Evolutionary conservation across 2,329 filamentous ascomycete genomes (phyloP).

Genomic region (Mollisiaceae sp.): DNA sequence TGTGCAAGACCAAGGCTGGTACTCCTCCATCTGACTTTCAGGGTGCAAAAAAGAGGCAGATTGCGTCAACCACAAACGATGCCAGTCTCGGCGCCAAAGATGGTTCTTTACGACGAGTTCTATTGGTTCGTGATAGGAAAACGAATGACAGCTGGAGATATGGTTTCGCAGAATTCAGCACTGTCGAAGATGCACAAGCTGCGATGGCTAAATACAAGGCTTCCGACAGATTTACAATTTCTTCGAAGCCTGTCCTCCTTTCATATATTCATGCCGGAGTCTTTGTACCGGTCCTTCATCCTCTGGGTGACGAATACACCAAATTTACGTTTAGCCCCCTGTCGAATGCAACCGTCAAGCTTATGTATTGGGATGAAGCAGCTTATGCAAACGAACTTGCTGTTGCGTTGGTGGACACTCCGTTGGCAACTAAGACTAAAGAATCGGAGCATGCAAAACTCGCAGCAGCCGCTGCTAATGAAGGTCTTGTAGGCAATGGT

Average conservation of each 20-base stretch:
- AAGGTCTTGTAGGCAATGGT: constrained; percentile 42
- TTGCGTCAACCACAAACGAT: constrained; percentile 57
- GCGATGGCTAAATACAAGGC: constrained; percentile 75
- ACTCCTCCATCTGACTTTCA: constrained; percentile 44
- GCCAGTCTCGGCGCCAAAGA: constrained; percentile 67
- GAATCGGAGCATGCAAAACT: constrained; percentile 44
- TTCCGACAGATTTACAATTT: constrained; percentile 78
- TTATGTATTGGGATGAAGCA: constrained; percentile 78
- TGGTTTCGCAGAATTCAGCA: constrained; percentile 84
- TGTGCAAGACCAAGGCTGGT: constrained; percentile 63
- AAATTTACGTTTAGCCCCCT: constrained; percentile 72
- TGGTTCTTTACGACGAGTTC: constrained; percentile 76
- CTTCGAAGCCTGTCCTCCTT: constrained; percentile 71
- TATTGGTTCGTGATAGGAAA: constrained; percentile 75
- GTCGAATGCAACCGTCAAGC: constrained; percentile 68
- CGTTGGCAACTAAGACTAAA: constrained; percentile 38
- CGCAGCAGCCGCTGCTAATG: constrained; percentile 44
- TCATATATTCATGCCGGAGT: constrained; percentile 85
- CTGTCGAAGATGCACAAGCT: constrained; percentile 74
- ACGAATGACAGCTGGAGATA: constrained; percentile 79
- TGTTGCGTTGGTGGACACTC: constrained; percentile 58
- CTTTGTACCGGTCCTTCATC: constrained; percentile 75
- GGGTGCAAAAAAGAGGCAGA: constrained; percentile 49
- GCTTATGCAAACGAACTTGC: constrained; percentile 71
- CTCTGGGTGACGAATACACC: constrained; percentile 58